Conservation (phyloP, 1,284 basidiomycete species). For the Boletus semigastroideus region DNA sequence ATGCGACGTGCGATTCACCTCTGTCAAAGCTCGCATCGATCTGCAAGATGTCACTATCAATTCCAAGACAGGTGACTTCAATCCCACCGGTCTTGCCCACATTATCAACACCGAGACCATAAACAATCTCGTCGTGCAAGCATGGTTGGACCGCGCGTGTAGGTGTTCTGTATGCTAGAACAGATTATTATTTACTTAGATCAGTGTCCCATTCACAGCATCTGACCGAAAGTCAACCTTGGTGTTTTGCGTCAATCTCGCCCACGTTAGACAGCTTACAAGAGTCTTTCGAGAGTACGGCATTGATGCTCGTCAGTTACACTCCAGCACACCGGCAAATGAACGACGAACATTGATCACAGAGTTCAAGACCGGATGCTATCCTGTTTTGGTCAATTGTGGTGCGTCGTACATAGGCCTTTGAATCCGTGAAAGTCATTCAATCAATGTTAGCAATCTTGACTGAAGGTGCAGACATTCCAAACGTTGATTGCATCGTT, state of each 20-base stretch:
- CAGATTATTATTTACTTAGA: background rate
- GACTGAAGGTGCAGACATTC: conserved; percentile 90
- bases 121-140: conserved; percentile 74
- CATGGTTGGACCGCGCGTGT: conserved; percentile 84
- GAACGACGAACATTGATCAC: conserved; percentile 69
- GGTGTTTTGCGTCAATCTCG: conserved; percentile 87
- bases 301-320: conserved; percentile 84
- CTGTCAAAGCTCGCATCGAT: conserved; percentile 74
- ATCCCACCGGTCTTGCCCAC: conserved; percentile 68
- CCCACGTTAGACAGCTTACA: conserved; percentile 81
- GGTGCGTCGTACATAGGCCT: conserved; percentile 45
- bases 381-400: conserved; percentile 91
- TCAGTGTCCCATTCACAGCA: conserved; percentile 25
- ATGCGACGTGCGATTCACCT: conserved; percentile 80
- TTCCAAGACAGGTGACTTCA: conserved; percentile 75
- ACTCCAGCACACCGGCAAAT: conserved; percentile 64
- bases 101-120: conserved; percentile 78
- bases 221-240: conserved; percentile 79
- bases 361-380: conserved; percentile 71
- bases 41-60: conserved; percentile 68
- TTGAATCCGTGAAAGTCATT: background rate
- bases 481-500: conserved; percentile 90
- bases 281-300: conserved; percentile 73
- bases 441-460: conserved; percentile 63
- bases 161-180: conserved; percentile 16